Evolutionary conservation across 352 stramenopile genomes (phyloP).

Genomic region (Pythium aquatile): DNA sequence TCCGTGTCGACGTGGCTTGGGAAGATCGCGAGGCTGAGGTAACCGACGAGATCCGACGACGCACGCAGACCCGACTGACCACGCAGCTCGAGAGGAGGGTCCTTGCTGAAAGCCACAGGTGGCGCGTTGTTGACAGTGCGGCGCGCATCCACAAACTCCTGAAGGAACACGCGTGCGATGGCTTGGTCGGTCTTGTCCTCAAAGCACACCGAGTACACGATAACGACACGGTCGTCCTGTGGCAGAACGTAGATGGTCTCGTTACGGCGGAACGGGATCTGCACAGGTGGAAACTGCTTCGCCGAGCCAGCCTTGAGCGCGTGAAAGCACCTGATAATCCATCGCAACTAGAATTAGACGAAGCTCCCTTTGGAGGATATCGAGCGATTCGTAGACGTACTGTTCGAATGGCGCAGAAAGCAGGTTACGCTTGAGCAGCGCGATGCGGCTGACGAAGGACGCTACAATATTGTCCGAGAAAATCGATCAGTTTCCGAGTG

Average conservation of each 20-base stretch:
- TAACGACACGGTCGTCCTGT: constrained; percentile 85
- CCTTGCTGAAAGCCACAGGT: constrained; percentile 88
- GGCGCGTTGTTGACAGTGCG: constrained; percentile 93
- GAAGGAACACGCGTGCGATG: constrained; percentile 88
- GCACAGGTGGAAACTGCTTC: constrained; percentile 53
- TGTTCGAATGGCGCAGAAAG: constrained; percentile 76
- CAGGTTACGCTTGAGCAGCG: constrained; percentile 84
- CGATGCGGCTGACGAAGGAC: constrained; percentile 71
- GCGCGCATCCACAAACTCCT: constrained; percentile 92
- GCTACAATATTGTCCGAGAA: constrained; percentile 26
- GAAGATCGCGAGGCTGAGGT: constrained; percentile 89
- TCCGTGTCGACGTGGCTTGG: constrained; percentile 85
- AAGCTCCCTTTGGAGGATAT: not conserved
- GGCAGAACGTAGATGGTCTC: constrained; percentile 87
- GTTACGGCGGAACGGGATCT: constrained; percentile 86
- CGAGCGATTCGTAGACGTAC: constrained; percentile 18
- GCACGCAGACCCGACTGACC: constrained; percentile 59
- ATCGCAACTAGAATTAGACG: not conserved
- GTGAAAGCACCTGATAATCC: constrained; percentile 53
- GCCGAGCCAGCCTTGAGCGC: constrained; percentile 65
- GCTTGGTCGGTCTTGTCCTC: constrained; percentile 92
- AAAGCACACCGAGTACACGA: constrained; percentile 93
- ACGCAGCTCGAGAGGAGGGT: constrained; percentile 86
- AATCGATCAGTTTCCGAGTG: not conserved
- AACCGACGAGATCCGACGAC: constrained; percentile 81